Evolutionary conservation across 129 eudicot species (phyloP).

Genomic region (Silybum marianum): DNA sequence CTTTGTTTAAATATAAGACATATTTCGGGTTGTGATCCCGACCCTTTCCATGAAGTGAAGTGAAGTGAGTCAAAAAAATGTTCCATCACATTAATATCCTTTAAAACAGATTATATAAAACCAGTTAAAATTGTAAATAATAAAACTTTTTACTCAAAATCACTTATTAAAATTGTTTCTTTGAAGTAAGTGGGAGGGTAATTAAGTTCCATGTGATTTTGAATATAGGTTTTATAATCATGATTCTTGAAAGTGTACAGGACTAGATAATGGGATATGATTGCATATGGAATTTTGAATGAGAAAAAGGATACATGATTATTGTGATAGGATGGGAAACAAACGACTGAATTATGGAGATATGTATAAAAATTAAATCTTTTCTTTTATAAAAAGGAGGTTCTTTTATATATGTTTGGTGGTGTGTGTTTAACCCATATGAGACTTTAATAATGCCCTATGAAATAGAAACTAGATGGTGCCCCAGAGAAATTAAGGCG

Average conservation of each 20-base stretch:
- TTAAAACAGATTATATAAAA: too few species aligned
- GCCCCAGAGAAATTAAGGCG: background rate
- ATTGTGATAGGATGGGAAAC: background rate
- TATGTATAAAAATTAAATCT: too few species aligned
- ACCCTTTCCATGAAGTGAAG: too few species aligned
- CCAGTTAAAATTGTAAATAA: too few species aligned
- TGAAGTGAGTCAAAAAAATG: too few species aligned
- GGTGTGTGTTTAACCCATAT: background rate
- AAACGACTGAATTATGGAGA: background rate
- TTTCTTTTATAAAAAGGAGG: background rate
- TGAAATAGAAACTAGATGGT: background rate
- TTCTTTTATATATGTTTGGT: background rate
- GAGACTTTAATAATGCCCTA: background rate
- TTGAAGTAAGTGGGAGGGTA: background rate
- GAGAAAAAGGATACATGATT: background rate
- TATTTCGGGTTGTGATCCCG: too few species aligned
- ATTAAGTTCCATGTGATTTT: background rate
- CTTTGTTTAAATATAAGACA: too few species aligned
- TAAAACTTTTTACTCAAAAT: too few species aligned
- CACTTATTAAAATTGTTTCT: too few species aligned
- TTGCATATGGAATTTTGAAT: background rate
- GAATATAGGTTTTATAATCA: background rate
- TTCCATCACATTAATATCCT: too few species aligned
- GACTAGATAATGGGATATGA: background rate
- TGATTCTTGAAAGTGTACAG: background rate